These are phyloP conservation scores for Vinca minor DNA, from an alignment of 257 asterid genomes.

Conservation along the genomic window DNA sequence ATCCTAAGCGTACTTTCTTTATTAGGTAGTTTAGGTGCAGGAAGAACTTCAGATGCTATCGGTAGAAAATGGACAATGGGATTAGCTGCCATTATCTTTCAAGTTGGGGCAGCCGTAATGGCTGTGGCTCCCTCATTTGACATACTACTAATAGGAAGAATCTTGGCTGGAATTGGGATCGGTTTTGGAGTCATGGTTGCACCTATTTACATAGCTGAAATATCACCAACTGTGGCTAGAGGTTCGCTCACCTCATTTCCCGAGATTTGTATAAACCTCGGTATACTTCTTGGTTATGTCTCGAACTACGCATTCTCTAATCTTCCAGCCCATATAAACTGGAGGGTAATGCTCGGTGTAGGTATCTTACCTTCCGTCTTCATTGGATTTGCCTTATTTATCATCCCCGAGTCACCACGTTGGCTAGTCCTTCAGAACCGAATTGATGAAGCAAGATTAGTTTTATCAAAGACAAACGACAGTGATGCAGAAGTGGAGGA, in stretches of 20 bases:
- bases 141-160: constrained; percentile 63
- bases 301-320: constrained; percentile 76
- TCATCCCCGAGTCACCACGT: constrained; percentile 86
- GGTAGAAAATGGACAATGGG: constrained; percentile 98
- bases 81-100: constrained; percentile 70
- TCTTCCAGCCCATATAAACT: constrained; percentile 55
- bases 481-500: constrained; percentile 67
- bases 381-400: constrained; percentile 57
- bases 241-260: constrained; percentile 89
- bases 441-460: constrained; percentile 60
- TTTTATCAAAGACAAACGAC: constrained; percentile 68
- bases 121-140: constrained; percentile 61
- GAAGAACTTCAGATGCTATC: constrained; percentile 70
- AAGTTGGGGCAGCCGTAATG: constrained; percentile 73
- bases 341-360: constrained; percentile 91
- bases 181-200: constrained; percentile 92
- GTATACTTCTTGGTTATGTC: constrained; percentile 82
- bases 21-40: constrained; percentile 74
- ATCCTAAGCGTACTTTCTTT: constrained; percentile 73
- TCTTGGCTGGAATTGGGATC: constrained; percentile 76
- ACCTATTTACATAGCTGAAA: constrained; percentile 90
- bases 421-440: constrained; percentile 73
- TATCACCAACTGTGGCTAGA: constrained; percentile 64
- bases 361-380: constrained; percentile 74
- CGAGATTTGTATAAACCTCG: constrained; percentile 75